These are phyloP conservation scores for Fusarium sulawesiense DNA, from an alignment of 2,329 filamentous ascomycete genomes.

Conservation along the genomic window DNA sequence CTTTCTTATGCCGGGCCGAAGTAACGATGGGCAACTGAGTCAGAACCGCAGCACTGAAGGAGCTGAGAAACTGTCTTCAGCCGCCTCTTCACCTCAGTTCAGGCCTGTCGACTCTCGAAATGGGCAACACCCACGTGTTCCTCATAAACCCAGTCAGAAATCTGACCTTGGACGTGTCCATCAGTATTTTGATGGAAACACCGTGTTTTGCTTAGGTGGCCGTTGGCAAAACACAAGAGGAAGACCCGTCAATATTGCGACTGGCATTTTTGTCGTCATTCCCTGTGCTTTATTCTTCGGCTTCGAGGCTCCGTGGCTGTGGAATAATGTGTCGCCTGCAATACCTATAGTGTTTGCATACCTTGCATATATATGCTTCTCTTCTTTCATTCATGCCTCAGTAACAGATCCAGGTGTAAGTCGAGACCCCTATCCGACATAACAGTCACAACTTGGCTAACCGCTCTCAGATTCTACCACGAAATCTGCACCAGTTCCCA, in stretches of 20 bases:
- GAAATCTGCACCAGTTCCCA: constrained; percentile 92
- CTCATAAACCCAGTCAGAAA: constrained; percentile 40
- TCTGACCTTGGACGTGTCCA: constrained; percentile 74
- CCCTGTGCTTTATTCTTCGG: constrained; percentile 86
- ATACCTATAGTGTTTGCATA: constrained; percentile 93
- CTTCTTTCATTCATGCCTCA: constrained; percentile 94
- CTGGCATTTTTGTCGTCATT: constrained; percentile 81
- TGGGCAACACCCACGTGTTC: constrained; percentile 33
- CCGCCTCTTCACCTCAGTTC: constrained; percentile 78
- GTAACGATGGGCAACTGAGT: constrained; percentile 60
- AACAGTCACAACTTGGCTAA: constrained; percentile 20
- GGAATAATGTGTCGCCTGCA: constrained; percentile 86
- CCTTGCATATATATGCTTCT: constrained; percentile 88
- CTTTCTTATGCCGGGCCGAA: constrained; percentile 73
- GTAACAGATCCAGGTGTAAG: constrained; percentile 91
- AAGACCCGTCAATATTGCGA: constrained; percentile 88
- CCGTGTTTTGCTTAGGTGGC: constrained; percentile 86
- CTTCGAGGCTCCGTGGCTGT: constrained; percentile 86
- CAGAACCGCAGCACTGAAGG: constrained; percentile 70
- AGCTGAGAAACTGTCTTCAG: constrained; percentile 86
- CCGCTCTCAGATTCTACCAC: constrained; percentile 80
- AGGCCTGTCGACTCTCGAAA: constrained; percentile 57
- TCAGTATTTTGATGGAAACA: constrained; percentile 95
- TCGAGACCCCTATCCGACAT: constrained; percentile 35
- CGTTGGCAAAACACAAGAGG: constrained; percentile 89